Base-by-base conservation (phyloP, 371 early-diverging fungal species). In the Apophysomyces ossiformis region DNA sequence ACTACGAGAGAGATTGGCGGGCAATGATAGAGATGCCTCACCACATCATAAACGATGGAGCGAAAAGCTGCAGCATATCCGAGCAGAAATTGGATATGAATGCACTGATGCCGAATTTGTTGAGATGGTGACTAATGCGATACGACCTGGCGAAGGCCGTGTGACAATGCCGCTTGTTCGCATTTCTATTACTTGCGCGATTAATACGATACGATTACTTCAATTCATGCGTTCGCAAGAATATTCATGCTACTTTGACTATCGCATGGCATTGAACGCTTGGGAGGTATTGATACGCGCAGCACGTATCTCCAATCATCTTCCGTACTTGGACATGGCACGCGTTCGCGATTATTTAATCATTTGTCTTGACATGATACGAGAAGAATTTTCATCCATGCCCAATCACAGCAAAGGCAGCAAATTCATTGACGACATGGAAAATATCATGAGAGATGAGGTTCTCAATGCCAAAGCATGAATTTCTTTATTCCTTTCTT, bases 221-320 rank as follows among this genome's bases (percentile, higher is more conserved):
- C 54, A 50, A 11, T 50, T 50, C 11, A 21, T 50, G 54, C 54
- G 54, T 18, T 18, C 35, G 0, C 16, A 50, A 21, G 16, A n/a
- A 2, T 50, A 50, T 21, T n/a, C 54, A 26, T 76, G 76, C 37
- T 71, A 68, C 44, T 76, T 76, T 60, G 74, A 76, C 54, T 70
- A 73, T 37, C 69, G 71, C 4, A 32, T 65, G 1, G 16, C 71
- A 43, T 50, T 71, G 9, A 73, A 69, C 36, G 73, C 69, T 5
- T 76, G 76, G 73, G 65, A 69, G 4, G 37, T 71, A 5, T 36
- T 76, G 36, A 43, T 50, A n/a, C 66, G 66, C 11, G 58, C 41
- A 41, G 37, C 47, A 9, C n/a, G 47, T 21, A 46, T 65, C 41
- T 47, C 46, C 12, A 36, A 36, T 21, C 54, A 26, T 8, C 21